phyloP scores from a whole-genome alignment of 2,329 filamentous ascomycete genomes.

The Pestalotiopsis sp. region DNA sequence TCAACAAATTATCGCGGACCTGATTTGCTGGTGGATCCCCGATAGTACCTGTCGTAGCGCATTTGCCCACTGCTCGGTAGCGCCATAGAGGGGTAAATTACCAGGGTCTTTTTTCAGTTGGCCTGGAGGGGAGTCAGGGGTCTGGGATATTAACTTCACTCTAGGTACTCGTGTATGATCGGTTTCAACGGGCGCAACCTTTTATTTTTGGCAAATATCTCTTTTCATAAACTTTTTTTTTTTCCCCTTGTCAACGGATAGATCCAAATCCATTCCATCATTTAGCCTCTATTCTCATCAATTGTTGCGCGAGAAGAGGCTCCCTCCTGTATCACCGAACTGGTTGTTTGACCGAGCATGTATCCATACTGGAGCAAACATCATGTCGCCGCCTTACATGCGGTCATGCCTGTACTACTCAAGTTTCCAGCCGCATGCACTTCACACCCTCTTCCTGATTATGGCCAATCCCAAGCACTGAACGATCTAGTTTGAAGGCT shows the following conservation, averaged over 20 bases:
- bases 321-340: neutral
- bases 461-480: neutral
- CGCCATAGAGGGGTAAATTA: neutral
- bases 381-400: neutral
- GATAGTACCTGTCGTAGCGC: neutral
- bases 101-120: neutral
- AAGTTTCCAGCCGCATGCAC: too few relatives aligned
- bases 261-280: neutral
- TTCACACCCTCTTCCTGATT: too few relatives aligned
- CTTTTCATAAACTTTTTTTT: neutral
- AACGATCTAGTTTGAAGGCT: neutral
- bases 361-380: neutral
- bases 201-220: neutral
- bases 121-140: neutral
- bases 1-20: constrained; percentile 8
- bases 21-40: constrained; percentile 3
- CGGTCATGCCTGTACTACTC: too few relatives aligned
- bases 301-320: neutral
- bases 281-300: neutral
- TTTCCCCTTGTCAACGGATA: neutral
- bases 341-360: neutral
- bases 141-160: neutral
- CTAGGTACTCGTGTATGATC: neutral
- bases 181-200: neutral
- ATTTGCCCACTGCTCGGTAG: neutral